Evolutionary conservation across 2,329 filamentous ascomycete genomes (phyloP).

Genomic region (Penicillium sp.): DNA sequence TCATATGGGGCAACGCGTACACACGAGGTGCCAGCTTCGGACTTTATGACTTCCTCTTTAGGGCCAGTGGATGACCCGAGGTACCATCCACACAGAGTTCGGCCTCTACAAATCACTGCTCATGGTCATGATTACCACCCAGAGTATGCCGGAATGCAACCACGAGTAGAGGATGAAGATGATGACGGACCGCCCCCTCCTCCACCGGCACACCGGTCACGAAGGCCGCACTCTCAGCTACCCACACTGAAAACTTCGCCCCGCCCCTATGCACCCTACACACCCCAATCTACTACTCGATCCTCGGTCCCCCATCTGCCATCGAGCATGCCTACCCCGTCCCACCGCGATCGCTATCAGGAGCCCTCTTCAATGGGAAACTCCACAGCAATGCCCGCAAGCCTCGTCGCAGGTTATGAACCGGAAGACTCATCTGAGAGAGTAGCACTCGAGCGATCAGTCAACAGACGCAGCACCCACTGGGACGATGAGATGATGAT

Average conservation of each 20-base stretch:
- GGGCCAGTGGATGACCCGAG: slow-evolving; percentile 22
- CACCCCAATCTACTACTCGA: slow-evolving; percentile 22
- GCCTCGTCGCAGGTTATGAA: slow-evolving; percentile 46
- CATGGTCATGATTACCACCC: slow-evolving; percentile 34
- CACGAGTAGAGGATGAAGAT: slow-evolving; percentile 49
- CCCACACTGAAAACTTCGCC: slow-evolving; percentile 30
- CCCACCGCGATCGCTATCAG: neutral
- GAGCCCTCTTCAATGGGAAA: slow-evolving; percentile 19
- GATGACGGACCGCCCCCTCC: slow-evolving; percentile 41
- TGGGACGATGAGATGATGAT: slow-evolving; percentile 31
- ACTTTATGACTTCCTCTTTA: slow-evolving; percentile 20
- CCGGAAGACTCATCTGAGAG: slow-evolving; percentile 33
- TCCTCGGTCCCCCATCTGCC: neutral
- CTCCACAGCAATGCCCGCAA: slow-evolving; percentile 38
- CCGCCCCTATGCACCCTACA: slow-evolving; percentile 26
- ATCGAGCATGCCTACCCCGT: slow-evolving; percentile 1
- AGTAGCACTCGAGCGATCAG: slow-evolving; percentile 29
- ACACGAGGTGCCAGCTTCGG: slow-evolving; percentile 21
- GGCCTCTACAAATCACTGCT: slow-evolving; percentile 26
- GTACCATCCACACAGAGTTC: slow-evolving; percentile 28
- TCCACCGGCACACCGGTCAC: slow-evolving; percentile 38
- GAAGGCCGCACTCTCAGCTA: slow-evolving; percentile 28
- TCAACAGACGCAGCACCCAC: slow-evolving; percentile 28
- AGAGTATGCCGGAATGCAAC: slow-evolving; percentile 48
- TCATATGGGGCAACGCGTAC: slow-evolving; percentile 23